Percentiles rank a stretch among this genome's conserved stretches.
Evolutionary conservation across 208 protist species (phyloP).

Genomic region (Wallacemonas sp.): DNA sequence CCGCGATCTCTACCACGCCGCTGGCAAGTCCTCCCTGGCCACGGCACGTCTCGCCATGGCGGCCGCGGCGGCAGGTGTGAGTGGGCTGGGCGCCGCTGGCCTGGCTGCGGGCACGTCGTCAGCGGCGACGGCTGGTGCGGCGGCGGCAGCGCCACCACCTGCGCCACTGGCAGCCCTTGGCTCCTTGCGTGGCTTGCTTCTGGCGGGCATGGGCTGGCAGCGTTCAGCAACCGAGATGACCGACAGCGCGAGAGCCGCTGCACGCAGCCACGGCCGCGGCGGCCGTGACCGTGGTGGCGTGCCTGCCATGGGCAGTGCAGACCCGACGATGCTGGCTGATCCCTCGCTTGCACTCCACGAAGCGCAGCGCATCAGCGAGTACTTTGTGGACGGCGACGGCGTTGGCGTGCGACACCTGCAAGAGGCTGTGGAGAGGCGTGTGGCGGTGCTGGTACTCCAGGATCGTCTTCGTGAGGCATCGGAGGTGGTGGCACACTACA

Average conservation of each 20-base stretch:
- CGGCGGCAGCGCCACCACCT: no score
- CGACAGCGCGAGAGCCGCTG: not conserved
- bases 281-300: no score
- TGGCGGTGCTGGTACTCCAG: slow-evolving; percentile 67
- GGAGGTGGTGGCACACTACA: slow-evolving; percentile 54
- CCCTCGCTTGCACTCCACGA: not conserved
- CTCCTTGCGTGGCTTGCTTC: slow-evolving; percentile 3
- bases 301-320: no score
- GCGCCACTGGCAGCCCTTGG: slow-evolving; percentile 1
- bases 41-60: no score
- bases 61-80: no score
- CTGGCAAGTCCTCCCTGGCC: no score
- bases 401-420: slow-evolving; percentile 53
- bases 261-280: not conserved
- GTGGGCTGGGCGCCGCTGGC: not conserved
- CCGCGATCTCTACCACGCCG: not conserved
- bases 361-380: slow-evolving; percentile 9
- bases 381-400: slow-evolving; percentile 53
- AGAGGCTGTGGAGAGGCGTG: slow-evolving; percentile 79
- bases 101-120: not conserved
- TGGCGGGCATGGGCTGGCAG: slow-evolving; percentile 11
- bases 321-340: no score
- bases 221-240: not conserved
- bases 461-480: slow-evolving; percentile 49
- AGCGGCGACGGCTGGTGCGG: not conserved